Percentiles rank a stretch among this genome's conserved stretches.
These are phyloP conservation scores for Allium cepa DNA, from an alignment of 106 monocot species.

Conservation along the genomic window DNA sequence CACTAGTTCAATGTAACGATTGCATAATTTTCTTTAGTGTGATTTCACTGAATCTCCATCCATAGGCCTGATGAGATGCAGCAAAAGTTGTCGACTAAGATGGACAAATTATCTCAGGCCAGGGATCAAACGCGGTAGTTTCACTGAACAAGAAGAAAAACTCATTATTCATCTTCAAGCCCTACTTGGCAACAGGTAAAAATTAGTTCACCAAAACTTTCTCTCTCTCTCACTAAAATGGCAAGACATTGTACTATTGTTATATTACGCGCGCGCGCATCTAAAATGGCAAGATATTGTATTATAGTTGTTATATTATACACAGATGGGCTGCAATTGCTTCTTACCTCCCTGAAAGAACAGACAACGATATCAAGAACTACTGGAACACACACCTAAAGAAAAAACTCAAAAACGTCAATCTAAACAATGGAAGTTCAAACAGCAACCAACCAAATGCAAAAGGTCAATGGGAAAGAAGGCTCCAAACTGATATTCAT, in stretches of 20 bases:
- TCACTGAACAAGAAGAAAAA: slow-evolving; percentile 44
- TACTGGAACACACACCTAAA: slow-evolving; percentile 47
- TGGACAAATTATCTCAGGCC: slow-evolving; percentile 54
- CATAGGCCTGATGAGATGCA: slow-evolving; percentile 38
- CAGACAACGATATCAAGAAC: slow-evolving; percentile 47
- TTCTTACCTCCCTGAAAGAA: slow-evolving; percentile 60
- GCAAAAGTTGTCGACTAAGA: slow-evolving; percentile 47
- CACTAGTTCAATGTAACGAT: no score
- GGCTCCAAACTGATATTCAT: slow-evolving; percentile 36
- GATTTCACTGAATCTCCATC: not conserved
- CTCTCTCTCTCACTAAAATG: no score
- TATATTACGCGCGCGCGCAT: no score
- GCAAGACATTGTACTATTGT: no score
- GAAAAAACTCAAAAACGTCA: slow-evolving; percentile 48
- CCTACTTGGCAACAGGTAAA: slow-evolving; percentile 38
- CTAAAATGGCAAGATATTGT: no score
- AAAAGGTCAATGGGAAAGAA: slow-evolving; percentile 44
- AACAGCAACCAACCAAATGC: slow-evolving; percentile 1
- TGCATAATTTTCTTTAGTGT: not conserved
- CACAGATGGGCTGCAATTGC: slow-evolving; percentile 77
- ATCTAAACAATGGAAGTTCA: not conserved
- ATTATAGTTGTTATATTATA: no score
- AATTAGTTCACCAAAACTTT: no score
- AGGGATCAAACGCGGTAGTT: slow-evolving; percentile 42
- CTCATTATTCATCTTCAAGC: slow-evolving; percentile 55